Conservation (phyloP, 257 asterid genomes). For the Cordia subcordata region DNA sequence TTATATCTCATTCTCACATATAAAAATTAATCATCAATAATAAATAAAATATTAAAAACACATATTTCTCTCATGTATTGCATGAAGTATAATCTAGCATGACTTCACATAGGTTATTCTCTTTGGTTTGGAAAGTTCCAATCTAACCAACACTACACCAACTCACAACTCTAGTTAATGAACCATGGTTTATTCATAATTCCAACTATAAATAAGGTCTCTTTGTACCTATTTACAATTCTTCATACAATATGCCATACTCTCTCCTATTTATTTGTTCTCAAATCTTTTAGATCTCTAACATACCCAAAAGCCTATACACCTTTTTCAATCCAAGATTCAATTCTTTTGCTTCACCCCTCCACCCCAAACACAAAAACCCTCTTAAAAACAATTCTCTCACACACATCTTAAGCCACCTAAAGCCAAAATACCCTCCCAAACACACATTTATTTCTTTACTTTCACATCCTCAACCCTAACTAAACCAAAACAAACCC, state of each 20-base stretch:
- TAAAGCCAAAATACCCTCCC: neutral
- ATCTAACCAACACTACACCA: constrained; percentile 16
- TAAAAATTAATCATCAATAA: too few relatives aligned
- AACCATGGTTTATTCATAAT: constrained; percentile 32
- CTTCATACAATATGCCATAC: constrained; percentile 5
- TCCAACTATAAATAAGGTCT: constrained; percentile 26
- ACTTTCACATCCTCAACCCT: neutral
- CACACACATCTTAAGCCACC: too few relatives aligned
- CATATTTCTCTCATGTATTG: too few relatives aligned
- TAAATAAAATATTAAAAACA: too few relatives aligned
- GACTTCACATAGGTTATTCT: neutral
- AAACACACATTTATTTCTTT: neutral
- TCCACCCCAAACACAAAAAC: too few relatives aligned
- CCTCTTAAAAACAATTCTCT: neutral
- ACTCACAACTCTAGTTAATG: constrained; percentile 24
- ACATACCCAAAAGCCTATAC: neutral
- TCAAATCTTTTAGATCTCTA: too few relatives aligned
- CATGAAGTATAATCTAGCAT: too few relatives aligned
- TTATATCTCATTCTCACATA: too few relatives aligned
- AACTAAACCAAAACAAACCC: too few relatives aligned
- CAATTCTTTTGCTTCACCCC: too few relatives aligned
- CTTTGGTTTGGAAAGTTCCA: constrained; percentile 12
- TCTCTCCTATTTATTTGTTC: neutral
- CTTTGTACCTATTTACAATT: constrained; percentile 14
- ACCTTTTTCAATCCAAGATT: too few relatives aligned